phyloP scores from a whole-genome alignment of 2,329 filamentous ascomycete genomes.

The Samsoniella hepiali region DNA sequence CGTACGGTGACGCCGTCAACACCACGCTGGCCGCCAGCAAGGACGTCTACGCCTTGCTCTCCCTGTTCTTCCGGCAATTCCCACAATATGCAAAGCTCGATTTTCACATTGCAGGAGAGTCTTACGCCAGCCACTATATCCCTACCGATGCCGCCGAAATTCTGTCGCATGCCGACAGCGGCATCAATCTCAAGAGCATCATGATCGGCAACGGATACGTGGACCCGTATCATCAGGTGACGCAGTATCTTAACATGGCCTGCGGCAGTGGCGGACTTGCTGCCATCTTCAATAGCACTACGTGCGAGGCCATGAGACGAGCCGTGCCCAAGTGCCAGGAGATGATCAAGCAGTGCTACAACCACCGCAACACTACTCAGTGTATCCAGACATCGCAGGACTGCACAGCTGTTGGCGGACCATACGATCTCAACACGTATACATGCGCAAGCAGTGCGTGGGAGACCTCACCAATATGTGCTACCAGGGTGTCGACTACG shows the following conservation, averaged over 20 bases:
- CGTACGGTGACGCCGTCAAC: slow-evolving; percentile 85
- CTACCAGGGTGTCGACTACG: slow-evolving; percentile 87
- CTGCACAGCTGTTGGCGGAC: slow-evolving; percentile 92
- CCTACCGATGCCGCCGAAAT: slow-evolving; percentile 91
- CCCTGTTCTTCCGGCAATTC: slow-evolving; percentile 98
- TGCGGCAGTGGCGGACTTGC: slow-evolving; percentile 94
- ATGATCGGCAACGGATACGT: slow-evolving; percentile 96
- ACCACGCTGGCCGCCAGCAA: slow-evolving; percentile 95
- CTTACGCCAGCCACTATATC: slow-evolving; percentile 93
- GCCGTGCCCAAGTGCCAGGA: slow-evolving; percentile 83
- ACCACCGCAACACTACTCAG: slow-evolving; percentile 53
- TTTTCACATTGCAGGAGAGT: slow-evolving; percentile 97
- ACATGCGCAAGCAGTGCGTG: slow-evolving; percentile 86
- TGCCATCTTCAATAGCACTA: slow-evolving; percentile 71
- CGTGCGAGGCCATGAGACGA: slow-evolving; percentile 89
- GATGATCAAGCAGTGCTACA: slow-evolving; percentile 88
- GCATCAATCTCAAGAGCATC: slow-evolving; percentile 95
- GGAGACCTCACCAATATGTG: slow-evolving; percentile 68
- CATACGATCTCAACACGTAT: slow-evolving; percentile 95
- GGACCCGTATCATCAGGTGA: slow-evolving; percentile 88
- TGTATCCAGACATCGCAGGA: slow-evolving; percentile 97
- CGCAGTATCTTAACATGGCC: slow-evolving; percentile 95
- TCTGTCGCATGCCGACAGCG: slow-evolving; percentile 87
- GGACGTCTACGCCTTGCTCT: slow-evolving; percentile 94
- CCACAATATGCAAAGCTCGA: slow-evolving; percentile 90